Base-by-base conservation (phyloP, 371 early-diverging fungal genomes). In the Rhizomucor miehei region DNA sequence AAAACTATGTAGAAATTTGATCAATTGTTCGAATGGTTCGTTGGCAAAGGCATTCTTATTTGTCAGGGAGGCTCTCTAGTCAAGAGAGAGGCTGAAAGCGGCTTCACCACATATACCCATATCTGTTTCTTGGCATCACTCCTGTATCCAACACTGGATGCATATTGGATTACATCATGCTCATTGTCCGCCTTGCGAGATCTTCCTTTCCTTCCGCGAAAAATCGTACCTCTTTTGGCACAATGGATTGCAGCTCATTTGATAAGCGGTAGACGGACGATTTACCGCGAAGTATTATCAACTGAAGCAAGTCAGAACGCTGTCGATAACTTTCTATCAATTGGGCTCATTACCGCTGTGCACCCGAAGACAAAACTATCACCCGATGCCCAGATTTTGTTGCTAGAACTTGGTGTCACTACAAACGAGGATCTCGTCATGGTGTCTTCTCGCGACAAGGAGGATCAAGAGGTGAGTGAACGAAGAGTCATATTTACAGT, bases 201-300 rank as follows among this genome's bases (percentile, higher is more conserved):
- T 49, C 54, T 78, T 21, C 75, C 71, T 13, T 78, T 56, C 40
- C 70, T 78, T 64, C 79, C 79, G 13, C 79, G 75, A 10, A 78
- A 78, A 29, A 67, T 67, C 21, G 74, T 75, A 1, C 79, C 79
- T 50, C 59, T 75, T 3, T 59, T 78, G 12, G 62, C 73, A 0
- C 79, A 78, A 46, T 78, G 79, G 79, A 78, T 78, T 48, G 79
- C 79, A 6, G 73, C 79, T 2, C 79, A 78, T 48, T 45, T 78
- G 38, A 73, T 78, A 44, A 73, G 69, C 17, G 79, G 79, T 20
- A 54, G 79, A 51, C 60, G 79, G 9, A 78, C 75, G 0, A 60
- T 73, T 3, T 78, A 75, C 48, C 73, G 79, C 12, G 79, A 78
- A 52, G 79, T 78, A 0, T 52, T 78, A 2, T 78, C 79, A 0